phyloP scores from a whole-genome alignment of 441 rosid genomes.

The Francoa sonchifolia region DNA sequence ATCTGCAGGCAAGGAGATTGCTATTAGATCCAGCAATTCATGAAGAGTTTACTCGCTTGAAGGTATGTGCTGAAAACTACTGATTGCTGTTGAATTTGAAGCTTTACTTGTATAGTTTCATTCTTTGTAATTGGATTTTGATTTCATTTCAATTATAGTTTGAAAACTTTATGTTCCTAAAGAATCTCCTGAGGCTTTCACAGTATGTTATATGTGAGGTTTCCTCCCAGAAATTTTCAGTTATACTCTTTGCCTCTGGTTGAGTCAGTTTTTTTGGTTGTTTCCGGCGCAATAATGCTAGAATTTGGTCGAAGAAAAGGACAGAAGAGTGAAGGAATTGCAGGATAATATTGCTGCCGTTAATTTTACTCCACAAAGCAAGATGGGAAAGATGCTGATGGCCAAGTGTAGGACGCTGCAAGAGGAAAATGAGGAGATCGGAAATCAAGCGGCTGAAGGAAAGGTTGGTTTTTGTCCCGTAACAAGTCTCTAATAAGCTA shows the following conservation, averaged over 20 bases:
- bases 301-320: constrained; percentile 94
- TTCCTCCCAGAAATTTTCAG: too few relatives aligned
- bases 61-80: constrained; percentile 39
- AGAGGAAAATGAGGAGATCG: constrained; percentile 98
- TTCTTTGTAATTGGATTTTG: background rate
- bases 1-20: constrained; percentile 74
- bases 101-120: constrained; percentile 3
- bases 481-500: too few relatives aligned
- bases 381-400: constrained; percentile 97
- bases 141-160: too few relatives aligned
- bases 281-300: constrained; percentile 17
- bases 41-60: constrained; percentile 84
- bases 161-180: too few relatives aligned
- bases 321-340: constrained; percentile 86
- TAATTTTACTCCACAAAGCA: constrained; percentile 81
- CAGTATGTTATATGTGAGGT: too few relatives aligned
- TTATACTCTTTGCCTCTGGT: background rate
- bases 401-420: constrained; percentile 87
- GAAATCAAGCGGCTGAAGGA: constrained; percentile 91
- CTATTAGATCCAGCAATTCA: constrained; percentile 93
- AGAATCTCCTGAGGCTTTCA: too few relatives aligned
- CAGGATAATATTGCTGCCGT: constrained; percentile 85
- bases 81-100: constrained; percentile 3
- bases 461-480: constrained; percentile 42
- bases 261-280: constrained; percentile 1